Percentiles rank a stretch among this genome's conserved stretches.
Conservation (phyloP, 345 rosid species). For the Salix dunnii region DNA sequence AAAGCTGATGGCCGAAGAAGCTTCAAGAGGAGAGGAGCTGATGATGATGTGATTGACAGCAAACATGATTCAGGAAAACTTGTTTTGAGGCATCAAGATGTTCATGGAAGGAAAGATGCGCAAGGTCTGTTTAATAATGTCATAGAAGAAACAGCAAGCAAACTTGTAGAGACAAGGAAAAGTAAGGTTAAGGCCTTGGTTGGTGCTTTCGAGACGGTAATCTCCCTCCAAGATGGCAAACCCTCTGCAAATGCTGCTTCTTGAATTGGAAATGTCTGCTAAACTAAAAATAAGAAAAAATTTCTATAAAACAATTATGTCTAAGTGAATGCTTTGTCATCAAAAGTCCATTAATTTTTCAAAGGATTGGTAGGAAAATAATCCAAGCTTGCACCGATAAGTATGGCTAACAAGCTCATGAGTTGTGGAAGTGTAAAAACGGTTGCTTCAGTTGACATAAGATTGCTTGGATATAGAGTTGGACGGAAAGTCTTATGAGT, state of each 20-base stretch:
- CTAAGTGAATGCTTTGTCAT: neutral
- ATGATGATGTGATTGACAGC: slow-evolving; percentile 21
- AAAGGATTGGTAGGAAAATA: slow-evolving; percentile 19
- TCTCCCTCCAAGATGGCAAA: slow-evolving; percentile 66
- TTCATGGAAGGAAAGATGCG: slow-evolving; percentile 52
- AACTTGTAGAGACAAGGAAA: slow-evolving; percentile 72
- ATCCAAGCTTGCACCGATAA: slow-evolving; percentile 23
- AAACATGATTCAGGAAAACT: slow-evolving; percentile 41
- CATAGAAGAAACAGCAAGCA: slow-evolving; percentile 91
- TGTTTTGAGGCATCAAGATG: slow-evolving; percentile 67
- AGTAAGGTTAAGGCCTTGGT: slow-evolving; percentile 96
- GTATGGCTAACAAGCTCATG: slow-evolving; percentile 11
- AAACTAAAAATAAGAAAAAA: neutral
- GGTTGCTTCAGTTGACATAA: slow-evolving; percentile 18
- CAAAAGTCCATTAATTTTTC: slow-evolving; percentile 6
- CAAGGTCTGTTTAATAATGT: slow-evolving; percentile 67
- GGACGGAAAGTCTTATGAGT: slow-evolving; percentile 3
- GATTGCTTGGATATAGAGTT: slow-evolving; percentile 12
- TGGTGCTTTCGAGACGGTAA: slow-evolving; percentile 92
- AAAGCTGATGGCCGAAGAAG: slow-evolving; percentile 38
- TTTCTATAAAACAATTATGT: neutral
- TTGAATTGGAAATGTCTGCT: slow-evolving; percentile 1
- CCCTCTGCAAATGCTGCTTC: slow-evolving; percentile 26
- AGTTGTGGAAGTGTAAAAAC: neutral
- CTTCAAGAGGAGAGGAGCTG: slow-evolving; percentile 41